A percentile compares a stretch with the other conserved stretches of the same genome.
Evolutionary conservation across 1,284 basidiomycete species (phyloP).

Genomic region (Erythrobasidium hasegawianum): DNA sequence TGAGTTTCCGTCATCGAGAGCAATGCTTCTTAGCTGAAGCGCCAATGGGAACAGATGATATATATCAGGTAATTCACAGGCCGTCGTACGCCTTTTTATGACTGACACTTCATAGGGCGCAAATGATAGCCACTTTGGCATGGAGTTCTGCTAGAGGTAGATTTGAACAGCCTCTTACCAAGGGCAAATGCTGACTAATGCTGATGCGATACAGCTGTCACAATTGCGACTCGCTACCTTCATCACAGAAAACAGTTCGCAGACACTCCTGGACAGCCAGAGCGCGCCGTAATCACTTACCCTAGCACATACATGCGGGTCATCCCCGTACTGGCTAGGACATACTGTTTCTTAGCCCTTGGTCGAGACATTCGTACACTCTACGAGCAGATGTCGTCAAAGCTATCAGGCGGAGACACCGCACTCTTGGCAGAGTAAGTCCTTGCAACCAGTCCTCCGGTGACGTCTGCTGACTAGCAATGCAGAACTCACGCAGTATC

Average conservation of each 20-base stretch:
- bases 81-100: background rate
- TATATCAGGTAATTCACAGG: conserved; percentile 45
- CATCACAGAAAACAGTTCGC: conserved; percentile 64
- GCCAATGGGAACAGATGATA: conserved; percentile 45
- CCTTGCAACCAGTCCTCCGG: background rate
- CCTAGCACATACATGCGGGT: conserved; percentile 67
- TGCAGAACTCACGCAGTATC: conserved; percentile 62
- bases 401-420: conserved; percentile 58
- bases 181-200: too few relatives aligned
- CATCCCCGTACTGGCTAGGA: conserved; percentile 63
- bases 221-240: conserved; percentile 68
- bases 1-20: too few relatives aligned
- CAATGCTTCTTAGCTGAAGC: too few relatives aligned
- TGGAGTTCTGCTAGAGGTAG: conserved; percentile 56
- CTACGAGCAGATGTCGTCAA: conserved; percentile 56
- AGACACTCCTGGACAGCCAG: background rate
- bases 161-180: too few relatives aligned
- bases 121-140: conserved; percentile 60
- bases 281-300: conserved; percentile 62
- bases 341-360: conserved; percentile 67
- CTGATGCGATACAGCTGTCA: conserved; percentile 56
- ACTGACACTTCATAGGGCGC: conserved; percentile 30
- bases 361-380: conserved; percentile 60
- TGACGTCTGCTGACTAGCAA: background rate
- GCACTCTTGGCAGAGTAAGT: conserved; percentile 56